These are phyloP conservation scores for Amanita exitialis DNA, from an alignment of 768 basidiomycete genomes.

Conservation along the genomic window DNA sequence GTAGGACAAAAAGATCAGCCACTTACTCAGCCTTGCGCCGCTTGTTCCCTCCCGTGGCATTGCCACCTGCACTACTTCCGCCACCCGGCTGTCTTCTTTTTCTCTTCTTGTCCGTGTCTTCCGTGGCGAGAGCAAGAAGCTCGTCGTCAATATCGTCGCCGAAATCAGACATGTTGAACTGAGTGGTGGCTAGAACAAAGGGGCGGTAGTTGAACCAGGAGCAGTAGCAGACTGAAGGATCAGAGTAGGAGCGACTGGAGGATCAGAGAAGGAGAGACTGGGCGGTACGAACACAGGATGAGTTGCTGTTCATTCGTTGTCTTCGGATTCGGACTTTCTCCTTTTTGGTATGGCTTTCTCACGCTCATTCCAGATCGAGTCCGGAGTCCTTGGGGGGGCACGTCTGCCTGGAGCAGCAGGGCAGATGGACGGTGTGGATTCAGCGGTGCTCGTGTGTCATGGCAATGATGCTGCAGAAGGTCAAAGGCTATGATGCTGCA, in stretches of 20 bases:
- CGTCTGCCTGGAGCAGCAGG: neutral
- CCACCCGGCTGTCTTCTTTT: constrained; percentile 39
- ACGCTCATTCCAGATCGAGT: neutral
- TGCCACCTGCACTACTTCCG: constrained; percentile 7
- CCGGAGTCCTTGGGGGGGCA: neutral
- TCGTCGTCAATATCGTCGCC: constrained; percentile 53
- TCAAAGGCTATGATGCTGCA: neutral
- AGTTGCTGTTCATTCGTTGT: neutral
- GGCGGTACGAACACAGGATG: neutral
- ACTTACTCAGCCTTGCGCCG: constrained; percentile 69
- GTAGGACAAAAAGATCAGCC: neutral
- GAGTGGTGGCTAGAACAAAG: neutral
- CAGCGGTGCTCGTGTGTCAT: neutral
- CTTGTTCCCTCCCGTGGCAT: constrained; percentile 19
- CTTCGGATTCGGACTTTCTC: constrained; percentile 1
- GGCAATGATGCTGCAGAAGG: neutral
- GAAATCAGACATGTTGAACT: constrained; percentile 34
- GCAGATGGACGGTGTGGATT: neutral
- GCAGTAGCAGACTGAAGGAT: neutral
- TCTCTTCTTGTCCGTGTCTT: constrained; percentile 56
- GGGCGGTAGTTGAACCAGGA: neutral
- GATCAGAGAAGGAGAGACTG: neutral
- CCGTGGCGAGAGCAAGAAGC: constrained; percentile 66
- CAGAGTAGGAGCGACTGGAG: neutral
- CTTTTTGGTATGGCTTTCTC: neutral